Evolutionary conservation across 129 eudicot genomes (phyloP).

Genomic region (Flaveria brownii): DNA sequence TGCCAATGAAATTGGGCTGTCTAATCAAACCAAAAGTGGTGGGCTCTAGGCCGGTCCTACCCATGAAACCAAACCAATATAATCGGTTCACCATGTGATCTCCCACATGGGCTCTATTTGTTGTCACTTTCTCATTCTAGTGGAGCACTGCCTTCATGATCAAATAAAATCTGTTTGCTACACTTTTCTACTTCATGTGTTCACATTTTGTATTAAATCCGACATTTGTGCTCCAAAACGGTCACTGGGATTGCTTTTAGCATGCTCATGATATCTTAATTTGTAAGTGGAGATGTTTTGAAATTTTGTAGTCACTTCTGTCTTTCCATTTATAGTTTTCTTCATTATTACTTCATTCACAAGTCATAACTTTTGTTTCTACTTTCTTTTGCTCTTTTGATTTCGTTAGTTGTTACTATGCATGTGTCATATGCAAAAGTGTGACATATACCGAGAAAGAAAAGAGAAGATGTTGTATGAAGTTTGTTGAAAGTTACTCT

Average conservation of each 20-base stretch:
- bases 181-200: constrained; percentile 9
- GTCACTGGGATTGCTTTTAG: not conserved
- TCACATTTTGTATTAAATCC: constrained; percentile 9
- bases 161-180: constrained; percentile 6
- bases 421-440: not conserved
- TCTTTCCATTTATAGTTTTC: not conserved
- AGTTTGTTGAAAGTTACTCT: not conserved
- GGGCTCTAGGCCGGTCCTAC: constrained; percentile 10
- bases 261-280: constrained; percentile 27
- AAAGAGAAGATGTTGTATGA: too few relatives aligned
- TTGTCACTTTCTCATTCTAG: not conserved
- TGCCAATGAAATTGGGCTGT: constrained; percentile 1
- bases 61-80: constrained; percentile 8
- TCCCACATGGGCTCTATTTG: constrained; percentile 2
- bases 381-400: not conserved
- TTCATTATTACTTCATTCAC: not conserved
- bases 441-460: not conserved
- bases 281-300: constrained; percentile 36
- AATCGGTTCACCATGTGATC: constrained; percentile 35
- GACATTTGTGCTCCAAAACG: constrained; percentile 29
- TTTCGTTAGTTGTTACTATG: not conserved
- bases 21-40: constrained; percentile 2
- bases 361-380: constrained; percentile 4
- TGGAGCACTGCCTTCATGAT: constrained; percentile 11
- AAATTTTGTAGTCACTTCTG: constrained; percentile 21